Conservation (phyloP, 768 basidiomycete genomes). For the Pleurotus djamor region DNA sequence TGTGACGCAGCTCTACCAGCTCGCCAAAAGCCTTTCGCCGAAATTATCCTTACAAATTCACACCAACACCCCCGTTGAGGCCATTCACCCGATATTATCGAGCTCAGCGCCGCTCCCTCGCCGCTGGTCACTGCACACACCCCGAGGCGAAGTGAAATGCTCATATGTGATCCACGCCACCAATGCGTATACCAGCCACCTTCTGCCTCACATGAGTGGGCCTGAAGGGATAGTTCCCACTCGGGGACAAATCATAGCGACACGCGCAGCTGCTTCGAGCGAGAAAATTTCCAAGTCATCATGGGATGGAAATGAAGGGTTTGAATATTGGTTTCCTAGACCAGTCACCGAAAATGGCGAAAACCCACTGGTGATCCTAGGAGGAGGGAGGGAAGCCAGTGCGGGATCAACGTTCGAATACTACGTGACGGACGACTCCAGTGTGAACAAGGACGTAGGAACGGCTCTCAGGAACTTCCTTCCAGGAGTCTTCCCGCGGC, state of each 20-base stretch:
- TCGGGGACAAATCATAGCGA: constrained; percentile 63
- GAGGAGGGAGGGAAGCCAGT: constrained; percentile 54
- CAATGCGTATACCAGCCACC: constrained; percentile 77
- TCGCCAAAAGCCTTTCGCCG: constrained; percentile 26
- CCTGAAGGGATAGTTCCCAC: constrained; percentile 60
- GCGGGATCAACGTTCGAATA: constrained; percentile 41
- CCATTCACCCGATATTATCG: constrained; percentile 26
- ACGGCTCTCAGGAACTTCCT: constrained; percentile 55
- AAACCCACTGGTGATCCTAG: constrained; percentile 65
- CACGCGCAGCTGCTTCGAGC: constrained; percentile 32
- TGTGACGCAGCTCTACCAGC: constrained; percentile 61
- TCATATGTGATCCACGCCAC: constrained; percentile 80
- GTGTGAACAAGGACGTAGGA: constrained; percentile 44
- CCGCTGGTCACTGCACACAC: constrained; percentile 58
- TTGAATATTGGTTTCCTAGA: constrained; percentile 86
- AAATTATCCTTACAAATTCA: constrained; percentile 52
- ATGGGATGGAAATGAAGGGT: constrained; percentile 51
- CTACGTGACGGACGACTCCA: constrained; percentile 57
- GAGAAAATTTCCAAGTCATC: constrained; percentile 38
- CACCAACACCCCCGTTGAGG: constrained; percentile 70
- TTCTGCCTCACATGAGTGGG: constrained; percentile 68
- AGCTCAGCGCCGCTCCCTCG: constrained; percentile 14
- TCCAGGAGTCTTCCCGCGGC: constrained; percentile 52
- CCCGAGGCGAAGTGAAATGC: constrained; percentile 62
- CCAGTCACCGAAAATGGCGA: constrained; percentile 23